Percentiles rank a stretch among this genome's conserved stretches.
Evolutionary conservation across 2,329 filamentous ascomycete genomes (phyloP).

Genomic region (Aspergillus jensenii): DNA sequence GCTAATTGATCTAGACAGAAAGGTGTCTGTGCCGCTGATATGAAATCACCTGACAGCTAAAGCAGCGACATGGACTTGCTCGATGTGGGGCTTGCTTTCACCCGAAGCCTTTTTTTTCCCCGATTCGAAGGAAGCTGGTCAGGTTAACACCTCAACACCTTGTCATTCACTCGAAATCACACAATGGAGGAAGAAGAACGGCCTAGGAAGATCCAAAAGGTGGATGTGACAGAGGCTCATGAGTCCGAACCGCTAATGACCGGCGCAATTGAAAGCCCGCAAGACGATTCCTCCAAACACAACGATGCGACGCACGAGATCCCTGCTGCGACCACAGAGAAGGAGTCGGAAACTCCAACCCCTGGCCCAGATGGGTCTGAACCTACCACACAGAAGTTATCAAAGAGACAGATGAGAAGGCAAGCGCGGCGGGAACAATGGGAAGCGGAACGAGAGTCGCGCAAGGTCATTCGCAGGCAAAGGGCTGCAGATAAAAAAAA

Average conservation of each 20-base stretch:
- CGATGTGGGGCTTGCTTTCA: conserved; percentile 6
- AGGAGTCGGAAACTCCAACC: background rate
- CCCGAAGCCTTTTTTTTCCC: conserved; percentile 6
- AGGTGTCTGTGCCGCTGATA: background rate
- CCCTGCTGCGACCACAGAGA: background rate
- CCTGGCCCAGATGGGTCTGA: conserved; percentile 5
- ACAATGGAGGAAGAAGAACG: conserved; percentile 57
- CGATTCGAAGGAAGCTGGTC: background rate
- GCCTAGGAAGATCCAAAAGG: conserved; percentile 56
- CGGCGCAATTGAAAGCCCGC: conserved; percentile 21
- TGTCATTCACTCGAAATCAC: background rate
- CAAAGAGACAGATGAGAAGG: conserved; percentile 86
- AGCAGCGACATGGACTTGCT: conserved; percentile 17
- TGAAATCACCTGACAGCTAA: conserved; percentile 8
- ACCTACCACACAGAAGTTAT: conserved; percentile 49
- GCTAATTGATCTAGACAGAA: background rate
- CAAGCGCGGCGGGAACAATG: conserved; percentile 69
- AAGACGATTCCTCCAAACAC: background rate
- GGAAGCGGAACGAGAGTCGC: conserved; percentile 67
- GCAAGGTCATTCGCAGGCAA: conserved; percentile 59
- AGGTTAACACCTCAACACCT: background rate
- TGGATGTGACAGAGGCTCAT: conserved; percentile 38
- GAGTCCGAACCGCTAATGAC: conserved; percentile 32
- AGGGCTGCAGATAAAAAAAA: conserved; percentile 55
- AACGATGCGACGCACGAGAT: conserved; percentile 8